Conservation (phyloP, 1,284 basidiomycete genomes). For the Anthracocystis setariae region DNA sequence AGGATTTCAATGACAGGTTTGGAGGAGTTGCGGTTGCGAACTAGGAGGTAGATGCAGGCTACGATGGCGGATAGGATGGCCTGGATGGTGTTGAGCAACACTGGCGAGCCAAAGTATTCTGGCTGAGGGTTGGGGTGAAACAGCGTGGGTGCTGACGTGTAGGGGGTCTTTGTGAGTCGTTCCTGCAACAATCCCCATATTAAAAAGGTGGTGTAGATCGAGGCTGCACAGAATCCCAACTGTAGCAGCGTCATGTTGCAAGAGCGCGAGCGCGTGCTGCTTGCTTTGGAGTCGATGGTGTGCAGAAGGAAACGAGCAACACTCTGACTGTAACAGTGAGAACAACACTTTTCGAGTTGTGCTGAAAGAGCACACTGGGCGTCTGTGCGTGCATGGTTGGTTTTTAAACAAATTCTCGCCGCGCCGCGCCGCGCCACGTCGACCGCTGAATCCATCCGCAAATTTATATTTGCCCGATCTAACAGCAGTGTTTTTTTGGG, state of each 20-base stretch:
- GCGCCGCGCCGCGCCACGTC: too few relatives aligned
- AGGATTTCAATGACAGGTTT: conserved; percentile 38
- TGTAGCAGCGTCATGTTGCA: conserved; percentile 43
- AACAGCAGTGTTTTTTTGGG: too few relatives aligned
- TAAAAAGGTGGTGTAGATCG: conserved; percentile 66
- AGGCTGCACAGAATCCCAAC: conserved; percentile 58
- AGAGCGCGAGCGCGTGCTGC: too few relatives aligned
- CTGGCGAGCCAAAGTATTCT: conserved; percentile 78
- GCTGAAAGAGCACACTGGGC: neutral
- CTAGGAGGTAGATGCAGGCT: conserved; percentile 81
- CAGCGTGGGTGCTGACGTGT: conserved; percentile 39
- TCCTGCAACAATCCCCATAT: conserved; percentile 67
- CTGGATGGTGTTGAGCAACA: conserved; percentile 88
- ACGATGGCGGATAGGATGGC: conserved; percentile 82
- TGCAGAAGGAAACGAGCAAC: neutral
- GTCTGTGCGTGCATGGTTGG: neutral
- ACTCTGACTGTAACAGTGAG: conserved; percentile 1
- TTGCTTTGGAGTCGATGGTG: conserved; percentile 4
- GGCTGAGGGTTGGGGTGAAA: conserved; percentile 48
- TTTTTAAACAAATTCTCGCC: too few relatives aligned
- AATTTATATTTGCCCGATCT: too few relatives aligned
- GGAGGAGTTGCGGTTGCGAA: conserved; percentile 70
- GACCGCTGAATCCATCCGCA: too few relatives aligned
- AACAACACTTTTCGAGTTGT: conserved; percentile 10
- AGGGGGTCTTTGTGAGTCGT: conserved; percentile 64